Percentiles rank a stretch among this genome's conserved stretches.
Evolutionary conservation across 768 basidiomycete genomes (phyloP).

Genomic region (Podaxis carcinomalis): DNA sequence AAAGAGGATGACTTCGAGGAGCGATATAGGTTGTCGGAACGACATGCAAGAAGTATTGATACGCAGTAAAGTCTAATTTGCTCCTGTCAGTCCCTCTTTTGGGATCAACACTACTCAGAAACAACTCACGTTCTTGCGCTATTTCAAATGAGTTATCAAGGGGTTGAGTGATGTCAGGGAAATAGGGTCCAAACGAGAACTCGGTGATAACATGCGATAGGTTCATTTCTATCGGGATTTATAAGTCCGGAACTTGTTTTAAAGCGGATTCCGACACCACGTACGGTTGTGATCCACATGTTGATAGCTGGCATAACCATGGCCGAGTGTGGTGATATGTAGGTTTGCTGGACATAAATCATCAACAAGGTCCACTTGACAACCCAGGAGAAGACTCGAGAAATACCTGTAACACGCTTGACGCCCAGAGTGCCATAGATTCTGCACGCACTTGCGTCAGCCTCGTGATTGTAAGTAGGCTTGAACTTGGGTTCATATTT

Average conservation of each 20-base stretch:
- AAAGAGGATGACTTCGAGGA: conserved; percentile 56
- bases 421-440: conserved; percentile 79
- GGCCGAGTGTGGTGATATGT: conserved; percentile 91
- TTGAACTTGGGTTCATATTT: conserved; percentile 42
- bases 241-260: neutral
- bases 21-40: conserved; percentile 94
- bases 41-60: conserved; percentile 93
- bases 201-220: conserved; percentile 94
- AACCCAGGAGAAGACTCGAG: neutral
- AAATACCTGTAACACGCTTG: conserved; percentile 84
- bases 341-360: conserved; percentile 59
- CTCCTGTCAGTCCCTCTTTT: neutral
- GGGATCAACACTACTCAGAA: neutral
- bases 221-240: conserved; percentile 36
- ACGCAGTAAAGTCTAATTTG: conserved; percentile 72
- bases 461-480: conserved; percentile 69
- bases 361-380: neutral
- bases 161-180: conserved; percentile 93
- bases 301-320: conserved; percentile 84
- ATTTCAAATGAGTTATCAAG: conserved; percentile 87
- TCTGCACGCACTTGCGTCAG: conserved; percentile 76
- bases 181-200: conserved; percentile 95
- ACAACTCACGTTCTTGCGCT: conserved; percentile 57
- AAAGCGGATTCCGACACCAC: conserved; percentile 24
- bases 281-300: conserved; percentile 85